Base-by-base conservation (phyloP, 202 grass and related monocot genomes). In the Thinopyrum obtusiflorum region DNA sequence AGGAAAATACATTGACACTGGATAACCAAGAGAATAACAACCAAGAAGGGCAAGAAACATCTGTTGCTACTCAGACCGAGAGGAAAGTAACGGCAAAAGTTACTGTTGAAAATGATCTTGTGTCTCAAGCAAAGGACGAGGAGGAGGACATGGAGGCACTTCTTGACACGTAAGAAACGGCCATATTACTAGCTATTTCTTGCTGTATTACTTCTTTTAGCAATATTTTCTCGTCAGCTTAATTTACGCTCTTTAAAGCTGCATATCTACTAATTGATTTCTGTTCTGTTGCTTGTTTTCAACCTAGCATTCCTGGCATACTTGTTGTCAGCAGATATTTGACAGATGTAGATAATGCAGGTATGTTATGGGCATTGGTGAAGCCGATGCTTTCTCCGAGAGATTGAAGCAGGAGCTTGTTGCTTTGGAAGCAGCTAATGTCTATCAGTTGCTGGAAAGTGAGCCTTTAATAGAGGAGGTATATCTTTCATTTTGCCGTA, bases 101-200 rank as follows among this genome's bases (percentile, higher is more conserved):
- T 87, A 99, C 88, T 3, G 90, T 99, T 76, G 97, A 99, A 85
- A 94, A 97, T 72, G 97, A 99, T 83, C 92, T 99, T 63, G 97
- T 97, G 29, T 94, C 93, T 65, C 93, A 99, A 90, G 97, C 90
- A 83, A 95, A 99, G 57, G 97, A 99, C 37, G 97, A 99, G 75
- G 97, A 99, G 81, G 97, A 99, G 85, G 97, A 97, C 77, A 97
- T 99, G 97, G 93, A 99, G 82, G 87, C 93, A 82, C 97, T 99
- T 97, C 92, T 99, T 81, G 97, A 83, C 78, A 97, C 90, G 97
- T 99, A 91, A 79, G 89, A 85, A 77, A 44, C 4, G 1, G 18
- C 39, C 76, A 87, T 80, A 65, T 53, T 20, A 53, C 49, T 53
- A 53, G 15, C 66, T 57, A 20, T 72, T 80, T 67, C 13, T 80